These are phyloP conservation scores for Metarhizium brunneum DNA, from an alignment of 2,329 filamentous ascomycete species.

Conservation along the genomic window DNA sequence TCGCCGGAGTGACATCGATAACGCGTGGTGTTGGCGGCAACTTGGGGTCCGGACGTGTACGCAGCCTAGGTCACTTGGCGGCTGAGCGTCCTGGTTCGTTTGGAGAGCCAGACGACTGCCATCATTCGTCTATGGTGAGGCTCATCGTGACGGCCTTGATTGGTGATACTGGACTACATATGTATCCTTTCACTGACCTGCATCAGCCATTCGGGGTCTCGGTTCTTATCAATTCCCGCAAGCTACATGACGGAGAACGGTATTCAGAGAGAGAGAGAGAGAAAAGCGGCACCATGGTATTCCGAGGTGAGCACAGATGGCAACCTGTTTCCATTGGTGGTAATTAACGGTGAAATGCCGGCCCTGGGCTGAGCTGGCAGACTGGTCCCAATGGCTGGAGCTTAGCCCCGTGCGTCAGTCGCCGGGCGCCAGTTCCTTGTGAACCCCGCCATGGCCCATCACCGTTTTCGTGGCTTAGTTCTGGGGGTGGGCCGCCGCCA, in stretches of 20 bases:
- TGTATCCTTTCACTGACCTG: background rate
- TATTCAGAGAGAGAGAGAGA: too few relatives aligned
- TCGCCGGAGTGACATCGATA: background rate
- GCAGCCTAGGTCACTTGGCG: too few relatives aligned
- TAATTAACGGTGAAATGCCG: background rate
- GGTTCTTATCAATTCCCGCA: too few relatives aligned
- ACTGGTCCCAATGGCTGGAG: background rate
- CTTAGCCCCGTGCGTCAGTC: background rate
- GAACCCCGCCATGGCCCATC: too few relatives aligned
- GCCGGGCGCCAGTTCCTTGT: too few relatives aligned
- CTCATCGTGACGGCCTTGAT: slow-evolving; percentile 1
- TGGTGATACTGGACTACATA: background rate
- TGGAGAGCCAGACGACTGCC: background rate
- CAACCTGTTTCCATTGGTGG: background rate
- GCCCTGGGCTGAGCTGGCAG: background rate
- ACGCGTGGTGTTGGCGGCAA: background rate
- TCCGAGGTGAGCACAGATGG: background rate
- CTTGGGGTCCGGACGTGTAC: too few relatives aligned
- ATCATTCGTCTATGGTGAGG: background rate
- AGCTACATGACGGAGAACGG: too few relatives aligned
- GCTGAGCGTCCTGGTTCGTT: too few relatives aligned
- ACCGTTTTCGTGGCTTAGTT: background rate
- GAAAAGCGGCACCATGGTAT: too few relatives aligned
- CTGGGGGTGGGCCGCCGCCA: background rate
- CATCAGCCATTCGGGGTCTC: too few relatives aligned